Evolutionary conservation across 176 grass and related monocot genomes (phyloP).

Genomic region (Rhipidocladum racemiflorum): DNA sequence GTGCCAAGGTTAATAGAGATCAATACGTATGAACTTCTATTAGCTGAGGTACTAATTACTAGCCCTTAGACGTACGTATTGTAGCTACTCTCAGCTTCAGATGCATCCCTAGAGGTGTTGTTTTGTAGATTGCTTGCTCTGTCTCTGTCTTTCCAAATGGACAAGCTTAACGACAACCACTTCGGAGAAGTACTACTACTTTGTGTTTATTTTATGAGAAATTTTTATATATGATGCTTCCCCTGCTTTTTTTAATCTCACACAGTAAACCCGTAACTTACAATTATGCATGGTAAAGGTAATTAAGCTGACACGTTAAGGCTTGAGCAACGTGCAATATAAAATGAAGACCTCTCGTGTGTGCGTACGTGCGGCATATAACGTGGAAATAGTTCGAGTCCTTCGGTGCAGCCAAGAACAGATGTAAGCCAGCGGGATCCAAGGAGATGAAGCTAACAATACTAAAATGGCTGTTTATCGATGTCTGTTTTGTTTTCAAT

Average conservation of each 20-base stretch:
- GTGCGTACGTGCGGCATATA: background rate
- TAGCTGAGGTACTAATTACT: conserved; percentile 2
- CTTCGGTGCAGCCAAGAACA: background rate
- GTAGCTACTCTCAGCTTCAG: conserved; percentile 12
- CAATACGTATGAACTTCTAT: conserved; percentile 26
- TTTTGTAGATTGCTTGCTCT: conserved; percentile 21
- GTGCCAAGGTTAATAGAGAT: conserved; percentile 28
- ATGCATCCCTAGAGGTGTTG: conserved; percentile 18
- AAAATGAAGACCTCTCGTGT: conserved; percentile 22
- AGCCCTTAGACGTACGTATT: conserved; percentile 10
- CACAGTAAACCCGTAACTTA: background rate
- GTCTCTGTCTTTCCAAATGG: conserved; percentile 2
- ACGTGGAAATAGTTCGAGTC: background rate
- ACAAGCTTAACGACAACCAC: conserved; percentile 31
- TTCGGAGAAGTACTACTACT: background rate
- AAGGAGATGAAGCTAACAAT: background rate
- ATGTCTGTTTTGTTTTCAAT: too few species aligned
- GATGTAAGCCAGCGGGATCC: background rate
- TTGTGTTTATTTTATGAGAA: background rate
- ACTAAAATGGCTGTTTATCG: too few species aligned
- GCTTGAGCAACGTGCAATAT: background rate
- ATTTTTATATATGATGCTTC: background rate
- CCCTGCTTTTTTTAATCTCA: background rate
- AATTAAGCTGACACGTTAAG: background rate
- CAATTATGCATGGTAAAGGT: background rate